These are phyloP conservation scores for Aquilaria sinensis DNA, from an alignment of 345 rosid genomes.

Conservation along the genomic window DNA sequence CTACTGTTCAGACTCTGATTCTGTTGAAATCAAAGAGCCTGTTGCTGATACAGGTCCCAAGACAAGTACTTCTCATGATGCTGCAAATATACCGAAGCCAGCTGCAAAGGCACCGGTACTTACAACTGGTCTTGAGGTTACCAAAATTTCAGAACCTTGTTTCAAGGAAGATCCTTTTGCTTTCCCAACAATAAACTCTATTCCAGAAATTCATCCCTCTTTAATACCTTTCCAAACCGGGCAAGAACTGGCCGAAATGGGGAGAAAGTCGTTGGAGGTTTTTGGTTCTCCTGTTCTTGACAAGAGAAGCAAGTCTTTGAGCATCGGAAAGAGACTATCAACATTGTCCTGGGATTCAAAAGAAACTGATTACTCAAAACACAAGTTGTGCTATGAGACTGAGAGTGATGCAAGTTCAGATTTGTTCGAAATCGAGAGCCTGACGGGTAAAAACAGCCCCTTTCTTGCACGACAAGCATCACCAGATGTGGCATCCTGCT, in stretches of 20 bases:
- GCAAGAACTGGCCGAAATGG: conserved; percentile 23
- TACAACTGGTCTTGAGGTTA: conserved; percentile 13
- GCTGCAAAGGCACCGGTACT: conserved; percentile 6
- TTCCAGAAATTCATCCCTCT: conserved; percentile 13
- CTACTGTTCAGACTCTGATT: conserved; percentile 43
- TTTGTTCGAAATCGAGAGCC: conserved; percentile 78
- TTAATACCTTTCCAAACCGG: conserved; percentile 10
- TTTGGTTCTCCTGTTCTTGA: conserved; percentile 48
- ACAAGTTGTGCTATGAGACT: conserved; percentile 30
- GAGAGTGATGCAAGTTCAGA: conserved; percentile 79
- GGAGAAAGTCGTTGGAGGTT: conserved; percentile 51
- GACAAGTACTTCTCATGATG: conserved; percentile 16
- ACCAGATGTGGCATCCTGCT: conserved; percentile 42
- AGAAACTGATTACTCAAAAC: conserved; percentile 21
- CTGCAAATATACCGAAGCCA: conserved; percentile 16
- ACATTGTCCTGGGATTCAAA: conserved; percentile 41
- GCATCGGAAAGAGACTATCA: conserved; percentile 37
- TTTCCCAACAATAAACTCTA: conserved; percentile 22
- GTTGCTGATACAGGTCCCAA: conserved; percentile 36
- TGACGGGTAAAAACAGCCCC: conserved; percentile 53
- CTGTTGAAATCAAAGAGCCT: conserved; percentile 43
- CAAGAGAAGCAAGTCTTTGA: conserved; percentile 25
- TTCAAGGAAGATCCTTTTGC: conserved; percentile 22
- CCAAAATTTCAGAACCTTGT: conserved; percentile 6
- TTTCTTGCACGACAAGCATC: conserved; percentile 54